Conservation (phyloP, 1,284 basidiomycete genomes). For the Cutaneotrichosporon arboriforme region DNA sequence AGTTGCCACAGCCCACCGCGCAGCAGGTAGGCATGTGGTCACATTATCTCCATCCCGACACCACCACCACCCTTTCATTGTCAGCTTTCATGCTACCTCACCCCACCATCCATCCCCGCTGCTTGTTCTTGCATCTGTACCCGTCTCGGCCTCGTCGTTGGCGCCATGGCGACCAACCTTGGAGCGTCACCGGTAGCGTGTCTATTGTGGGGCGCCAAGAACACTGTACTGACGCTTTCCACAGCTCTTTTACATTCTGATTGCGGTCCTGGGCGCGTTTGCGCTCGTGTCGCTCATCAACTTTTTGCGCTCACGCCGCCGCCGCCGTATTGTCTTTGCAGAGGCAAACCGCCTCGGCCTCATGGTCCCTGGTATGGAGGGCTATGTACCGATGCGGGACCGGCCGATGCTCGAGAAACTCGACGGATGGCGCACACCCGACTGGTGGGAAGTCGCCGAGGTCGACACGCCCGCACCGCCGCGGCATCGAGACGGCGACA, state of each 20-base stretch:
- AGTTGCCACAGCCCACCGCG: too few relatives aligned
- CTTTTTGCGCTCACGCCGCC: slow-evolving; percentile 31
- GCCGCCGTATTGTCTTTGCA: slow-evolving; percentile 28
- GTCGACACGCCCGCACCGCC: not conserved
- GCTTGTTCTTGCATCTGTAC: too few relatives aligned
- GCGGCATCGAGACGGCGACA: not conserved
- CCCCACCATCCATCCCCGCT: not conserved
- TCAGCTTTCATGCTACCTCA: not conserved
- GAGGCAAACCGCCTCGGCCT: slow-evolving; percentile 42
- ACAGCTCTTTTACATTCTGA: slow-evolving; percentile 46
- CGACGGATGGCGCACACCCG: slow-evolving; percentile 31
- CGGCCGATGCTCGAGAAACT: slow-evolving; percentile 19
- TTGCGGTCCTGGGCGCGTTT: slow-evolving; percentile 40
- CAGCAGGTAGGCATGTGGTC: too few relatives aligned
- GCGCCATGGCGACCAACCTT: too few relatives aligned
- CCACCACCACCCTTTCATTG: not conserved
- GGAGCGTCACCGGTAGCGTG: too few relatives aligned
- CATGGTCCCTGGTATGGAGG: slow-evolving; percentile 41
- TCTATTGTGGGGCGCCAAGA: too few relatives aligned
- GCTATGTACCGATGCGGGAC: slow-evolving; percentile 41
- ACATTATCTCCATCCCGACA: too few relatives aligned
- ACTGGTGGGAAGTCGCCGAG: slow-evolving; percentile 39
- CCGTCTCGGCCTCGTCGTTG: too few relatives aligned
- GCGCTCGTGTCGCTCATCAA: slow-evolving; percentile 36
- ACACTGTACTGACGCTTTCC: not conserved